Evolutionary conservation across 2,329 filamentous ascomycete genomes (phyloP).

Genomic region (Trichoderma atroviride): DNA sequence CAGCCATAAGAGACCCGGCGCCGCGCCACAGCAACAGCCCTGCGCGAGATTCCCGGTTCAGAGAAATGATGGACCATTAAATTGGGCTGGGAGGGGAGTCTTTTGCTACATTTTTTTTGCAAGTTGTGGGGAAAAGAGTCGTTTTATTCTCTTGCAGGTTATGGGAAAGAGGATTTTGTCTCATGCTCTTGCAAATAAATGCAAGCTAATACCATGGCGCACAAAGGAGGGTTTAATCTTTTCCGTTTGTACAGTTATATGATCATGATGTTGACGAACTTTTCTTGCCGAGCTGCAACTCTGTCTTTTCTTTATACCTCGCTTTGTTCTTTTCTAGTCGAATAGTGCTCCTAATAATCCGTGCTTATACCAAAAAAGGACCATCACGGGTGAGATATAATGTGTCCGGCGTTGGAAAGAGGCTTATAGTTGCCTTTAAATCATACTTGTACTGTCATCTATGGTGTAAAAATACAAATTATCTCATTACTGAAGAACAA

Average conservation of each 20-base stretch:
- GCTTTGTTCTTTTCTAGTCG: background rate
- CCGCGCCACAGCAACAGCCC: constrained; percentile 53
- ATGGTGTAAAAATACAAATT: background rate
- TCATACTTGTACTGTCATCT: background rate
- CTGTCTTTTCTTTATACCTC: background rate
- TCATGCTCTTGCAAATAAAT: background rate
- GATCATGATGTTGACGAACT: background rate
- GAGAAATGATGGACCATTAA: constrained; percentile 54
- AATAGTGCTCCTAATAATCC: background rate
- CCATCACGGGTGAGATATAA: background rate
- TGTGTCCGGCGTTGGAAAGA: background rate
- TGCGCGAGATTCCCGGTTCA: constrained; percentile 60
- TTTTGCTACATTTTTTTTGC: background rate
- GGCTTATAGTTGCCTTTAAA: background rate
- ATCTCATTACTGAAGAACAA: background rate
- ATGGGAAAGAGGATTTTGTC: background rate
- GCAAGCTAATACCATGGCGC: background rate
- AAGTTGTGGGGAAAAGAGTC: background rate
- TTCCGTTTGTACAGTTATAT: background rate
- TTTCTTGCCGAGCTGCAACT: background rate
- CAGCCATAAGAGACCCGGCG: constrained; percentile 39
- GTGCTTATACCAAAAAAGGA: background rate
- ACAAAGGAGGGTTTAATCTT: background rate
- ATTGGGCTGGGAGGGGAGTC: background rate
- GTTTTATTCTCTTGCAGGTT: background rate